Evolutionary conservation across 805 yeast species (phyloP).

Genomic region (Naumovozyma dairenensis): DNA sequence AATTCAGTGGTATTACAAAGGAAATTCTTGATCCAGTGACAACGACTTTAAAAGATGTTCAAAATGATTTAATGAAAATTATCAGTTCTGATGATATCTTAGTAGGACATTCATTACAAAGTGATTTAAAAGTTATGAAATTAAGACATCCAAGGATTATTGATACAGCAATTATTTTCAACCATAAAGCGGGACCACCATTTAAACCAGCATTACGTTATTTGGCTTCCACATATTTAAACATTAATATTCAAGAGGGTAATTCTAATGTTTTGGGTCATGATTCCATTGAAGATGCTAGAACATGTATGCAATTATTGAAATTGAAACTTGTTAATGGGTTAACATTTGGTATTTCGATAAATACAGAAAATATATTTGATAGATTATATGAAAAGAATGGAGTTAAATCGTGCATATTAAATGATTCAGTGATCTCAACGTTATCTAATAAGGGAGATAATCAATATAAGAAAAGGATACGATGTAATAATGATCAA

Average conservation of each 20-base stretch:
- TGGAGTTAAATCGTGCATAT: conserved; percentile 21
- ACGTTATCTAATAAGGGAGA: conserved; percentile 1
- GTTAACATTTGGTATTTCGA: conserved; percentile 45
- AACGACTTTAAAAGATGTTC: conserved; percentile 60
- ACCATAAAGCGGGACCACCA: conserved; percentile 80
- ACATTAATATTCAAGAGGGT: conserved; percentile 57
- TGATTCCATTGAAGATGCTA: conserved; percentile 79
- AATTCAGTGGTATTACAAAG: conserved; percentile 78
- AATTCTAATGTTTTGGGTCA: conserved; percentile 45
- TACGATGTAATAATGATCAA: conserved; percentile 48
- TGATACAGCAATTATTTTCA: conserved; percentile 70
- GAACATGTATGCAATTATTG: conserved; percentile 67
- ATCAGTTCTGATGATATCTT: conserved; percentile 55
- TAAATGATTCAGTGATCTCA: conserved; percentile 30
- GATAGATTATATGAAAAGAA: conserved; percentile 28
- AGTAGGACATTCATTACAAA: conserved; percentile 85
- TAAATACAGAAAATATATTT: conserved; percentile 36
- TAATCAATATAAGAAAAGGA: conserved; percentile 11
- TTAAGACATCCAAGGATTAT: conserved; percentile 64
- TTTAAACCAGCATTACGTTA: conserved; percentile 67
- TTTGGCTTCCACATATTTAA: conserved; percentile 49
- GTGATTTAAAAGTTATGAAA: conserved; percentile 63
- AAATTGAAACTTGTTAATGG: conserved; percentile 65
- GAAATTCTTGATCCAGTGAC: conserved; percentile 51
- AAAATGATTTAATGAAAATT: conserved; percentile 38